Evolutionary conservation across 345 rosid genomes (phyloP).

Genomic region (Crucihimalaya himalaica): DNA sequence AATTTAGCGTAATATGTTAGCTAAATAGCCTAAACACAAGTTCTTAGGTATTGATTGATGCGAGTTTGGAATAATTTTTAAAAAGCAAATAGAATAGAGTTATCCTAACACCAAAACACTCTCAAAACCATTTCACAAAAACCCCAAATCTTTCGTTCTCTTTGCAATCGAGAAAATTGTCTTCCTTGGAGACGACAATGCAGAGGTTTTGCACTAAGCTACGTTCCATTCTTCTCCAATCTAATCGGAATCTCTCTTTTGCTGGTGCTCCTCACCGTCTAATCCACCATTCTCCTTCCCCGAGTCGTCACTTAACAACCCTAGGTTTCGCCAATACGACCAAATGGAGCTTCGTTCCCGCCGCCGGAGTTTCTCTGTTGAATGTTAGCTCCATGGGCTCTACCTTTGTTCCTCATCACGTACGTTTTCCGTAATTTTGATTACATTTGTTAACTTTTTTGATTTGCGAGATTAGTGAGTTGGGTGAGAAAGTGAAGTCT

Average conservation of each 20-base stretch:
- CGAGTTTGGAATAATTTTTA: not conserved
- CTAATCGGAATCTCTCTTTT: slow-evolving; percentile 34
- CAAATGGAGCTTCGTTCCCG: slow-evolving; percentile 38
- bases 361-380: slow-evolving; percentile 33
- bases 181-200: slow-evolving; percentile 47
- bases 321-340: slow-evolving; percentile 28
- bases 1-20: not conserved
- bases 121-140: slow-evolving; percentile 4
- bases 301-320: slow-evolving; percentile 28
- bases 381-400: slow-evolving; percentile 33
- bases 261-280: slow-evolving; percentile 40
- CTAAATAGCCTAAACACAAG: not conserved
- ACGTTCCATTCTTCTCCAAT: slow-evolving; percentile 49
- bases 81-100: not conserved
- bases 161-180: not conserved
- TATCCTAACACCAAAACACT: slow-evolving; percentile 15
- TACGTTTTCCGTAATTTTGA: slow-evolving; percentile 35
- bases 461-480: slow-evolving; percentile 7
- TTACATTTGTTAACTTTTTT: not conserved
- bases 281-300: slow-evolving; percentile 44
- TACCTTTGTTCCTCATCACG: slow-evolving; percentile 42
- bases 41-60: too few relatives aligned
- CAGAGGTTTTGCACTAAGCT: slow-evolving; percentile 68
- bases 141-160: not conserved
- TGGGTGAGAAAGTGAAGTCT: not conserved